Evolutionary conservation across 129 eudicot genomes (phyloP).

Genomic region (Centella asiatica): DNA sequence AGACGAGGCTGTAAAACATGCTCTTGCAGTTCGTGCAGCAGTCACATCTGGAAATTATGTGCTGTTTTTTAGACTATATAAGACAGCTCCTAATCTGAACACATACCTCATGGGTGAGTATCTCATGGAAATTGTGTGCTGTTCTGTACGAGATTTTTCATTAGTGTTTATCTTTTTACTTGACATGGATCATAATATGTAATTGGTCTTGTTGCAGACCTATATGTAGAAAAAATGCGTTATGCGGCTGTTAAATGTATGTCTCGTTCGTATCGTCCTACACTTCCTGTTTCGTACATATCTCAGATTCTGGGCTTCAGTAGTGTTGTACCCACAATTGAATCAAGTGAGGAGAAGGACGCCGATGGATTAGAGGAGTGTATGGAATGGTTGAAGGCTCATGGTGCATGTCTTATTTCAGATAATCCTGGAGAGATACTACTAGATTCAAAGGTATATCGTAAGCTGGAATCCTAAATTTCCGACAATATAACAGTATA

Average conservation of each 20-base stretch:
- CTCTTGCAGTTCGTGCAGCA: slow-evolving; percentile 89
- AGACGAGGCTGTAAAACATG: slow-evolving; percentile 76
- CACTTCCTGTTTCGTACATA: slow-evolving; percentile 68
- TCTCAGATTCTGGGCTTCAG: slow-evolving; percentile 75
- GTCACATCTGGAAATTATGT: slow-evolving; percentile 83
- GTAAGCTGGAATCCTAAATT: slow-evolving; percentile 1
- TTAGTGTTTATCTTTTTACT: background rate
- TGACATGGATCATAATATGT: background rate
- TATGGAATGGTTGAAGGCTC: slow-evolving; percentile 90
- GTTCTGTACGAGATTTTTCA: background rate
- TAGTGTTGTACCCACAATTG: slow-evolving; percentile 25
- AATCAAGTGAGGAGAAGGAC: slow-evolving; percentile 45
- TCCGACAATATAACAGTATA: background rate
- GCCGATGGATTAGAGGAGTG: slow-evolving; percentile 68
- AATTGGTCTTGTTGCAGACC: slow-evolving; percentile 49
- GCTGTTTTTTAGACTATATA: slow-evolving; percentile 69
- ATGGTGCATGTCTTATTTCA: slow-evolving; percentile 69
- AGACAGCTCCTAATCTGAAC: slow-evolving; percentile 69
- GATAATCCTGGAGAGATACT: slow-evolving; percentile 65
- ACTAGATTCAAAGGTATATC: slow-evolving; percentile 78
- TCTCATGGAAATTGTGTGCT: too few relatives aligned
- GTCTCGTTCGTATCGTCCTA: slow-evolving; percentile 91
- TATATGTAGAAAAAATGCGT: slow-evolving; percentile 88
- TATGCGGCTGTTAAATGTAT: slow-evolving; percentile 83
- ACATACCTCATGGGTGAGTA: slow-evolving; percentile 84